Conservation (phyloP, 2,329 filamentous ascomycete species). For the Teratosphaeria zuluensis region DNA sequence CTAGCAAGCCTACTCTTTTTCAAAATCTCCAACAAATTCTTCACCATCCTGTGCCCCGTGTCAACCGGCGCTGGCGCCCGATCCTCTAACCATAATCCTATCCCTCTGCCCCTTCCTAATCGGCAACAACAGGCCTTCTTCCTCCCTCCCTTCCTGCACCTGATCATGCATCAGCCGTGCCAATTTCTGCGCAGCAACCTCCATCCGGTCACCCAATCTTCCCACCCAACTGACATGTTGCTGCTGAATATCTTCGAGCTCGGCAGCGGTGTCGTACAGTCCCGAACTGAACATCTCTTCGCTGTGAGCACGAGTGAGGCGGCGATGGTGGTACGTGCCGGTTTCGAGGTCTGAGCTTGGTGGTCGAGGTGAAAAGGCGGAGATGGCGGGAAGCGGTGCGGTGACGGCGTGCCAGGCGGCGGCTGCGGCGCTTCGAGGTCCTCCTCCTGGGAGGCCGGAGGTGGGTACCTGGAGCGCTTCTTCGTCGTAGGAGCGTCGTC, state of each 20-base stretch:
- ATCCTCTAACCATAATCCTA: not conserved
- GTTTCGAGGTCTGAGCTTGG: not conserved
- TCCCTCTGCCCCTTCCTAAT: slow-evolving; percentile 14
- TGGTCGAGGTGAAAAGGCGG: not conserved
- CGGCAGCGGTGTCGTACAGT: not conserved
- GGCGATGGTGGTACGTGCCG: not conserved
- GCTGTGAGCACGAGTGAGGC: not conserved
- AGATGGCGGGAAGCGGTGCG: slow-evolving; percentile 4
- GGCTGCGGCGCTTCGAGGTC: not conserved
- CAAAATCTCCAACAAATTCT: too few relatives aligned
- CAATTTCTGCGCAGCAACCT: slow-evolving; percentile 11
- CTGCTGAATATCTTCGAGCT: not conserved
- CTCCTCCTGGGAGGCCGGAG: not conserved
- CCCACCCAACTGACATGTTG: slow-evolving; percentile 6
- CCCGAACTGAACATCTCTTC: not conserved
- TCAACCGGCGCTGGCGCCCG: too few relatives aligned
- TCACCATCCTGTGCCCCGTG: too few relatives aligned
- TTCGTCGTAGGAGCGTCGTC: slow-evolving; percentile 5
- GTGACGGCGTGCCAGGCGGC: slow-evolving; percentile 5
- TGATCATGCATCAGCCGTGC: slow-evolving; percentile 11
- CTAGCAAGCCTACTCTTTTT: too few relatives aligned
- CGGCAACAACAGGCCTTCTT: slow-evolving; percentile 19
- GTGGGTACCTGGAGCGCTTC: not conserved
- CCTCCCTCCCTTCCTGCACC: slow-evolving; percentile 12
- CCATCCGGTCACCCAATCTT: slow-evolving; percentile 12